Evolutionary conservation across 1,139 yeast species (phyloP), one percentile per base, ranked within the genome.

Genomic region (Geotrichum bryndzae): DNA sequence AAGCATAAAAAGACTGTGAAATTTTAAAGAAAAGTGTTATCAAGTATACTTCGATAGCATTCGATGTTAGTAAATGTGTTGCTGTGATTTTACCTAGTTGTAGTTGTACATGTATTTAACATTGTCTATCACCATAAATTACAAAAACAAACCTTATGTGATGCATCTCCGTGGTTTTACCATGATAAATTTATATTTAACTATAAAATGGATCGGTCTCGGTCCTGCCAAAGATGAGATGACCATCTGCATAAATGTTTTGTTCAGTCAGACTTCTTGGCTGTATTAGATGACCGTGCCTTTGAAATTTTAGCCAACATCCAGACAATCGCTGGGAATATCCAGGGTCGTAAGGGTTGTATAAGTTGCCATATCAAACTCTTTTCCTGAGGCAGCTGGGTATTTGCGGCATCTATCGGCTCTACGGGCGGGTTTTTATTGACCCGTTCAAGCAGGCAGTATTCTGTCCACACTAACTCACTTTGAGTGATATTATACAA

Each of bases 191-290:
- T 18, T 41, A 6, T 15, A 4, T 41, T 15, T n/a, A 41, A 41
- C n/a, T 64, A 82, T 94, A 68, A 89, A 88, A 76, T 94, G 98
- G 97, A 94, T 94, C 66, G 99, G 99, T 74, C 94, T 96, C 64
- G 99, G 99, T 66, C 98, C 99, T 66, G 96, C 91, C 60, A 89
- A 99, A 80, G 96, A 77, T 58, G 72, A 75, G 54, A 75, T 75
- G 78, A 52, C 64, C 38, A 45, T 56, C 18, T 60, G 56, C 54
- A 50, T 61, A 63, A 46, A 38, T 54, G 15, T 50, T 11, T 48
- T 31, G 51, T 38, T 51, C 33, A 25, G 38, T 29, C 31, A 18
- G 25, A 10, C 29, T 51, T 31, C 51, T 23, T 51, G 6, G 23
- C 51, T 48, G 18, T 18, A 27, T 53, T 57, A 23, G 27, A 27